Conservation (phyloP, 805 yeast species). For the Yarrowia keelungensis region DNA sequence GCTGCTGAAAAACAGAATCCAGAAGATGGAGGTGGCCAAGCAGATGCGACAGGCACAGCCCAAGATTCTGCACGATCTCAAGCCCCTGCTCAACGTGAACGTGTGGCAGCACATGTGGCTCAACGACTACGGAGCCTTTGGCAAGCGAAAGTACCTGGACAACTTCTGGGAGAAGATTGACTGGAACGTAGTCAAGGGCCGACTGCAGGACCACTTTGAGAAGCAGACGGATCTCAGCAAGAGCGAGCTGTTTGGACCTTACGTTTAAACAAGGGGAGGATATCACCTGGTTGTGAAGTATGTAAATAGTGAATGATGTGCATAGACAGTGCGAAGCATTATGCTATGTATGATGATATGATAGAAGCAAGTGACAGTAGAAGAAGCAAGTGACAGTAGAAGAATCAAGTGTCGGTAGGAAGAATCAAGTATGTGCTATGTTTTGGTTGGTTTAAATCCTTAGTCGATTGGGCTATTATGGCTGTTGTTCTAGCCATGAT, state of each 20-base stretch:
- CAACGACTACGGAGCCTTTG: slow-evolving; percentile 81
- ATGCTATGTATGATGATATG: slow-evolving; percentile 13
- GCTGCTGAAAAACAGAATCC: slow-evolving; percentile 23
- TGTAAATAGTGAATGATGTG: slow-evolving; percentile 29
- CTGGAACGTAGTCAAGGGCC: slow-evolving; percentile 62
- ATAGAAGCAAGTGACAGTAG: not conserved
- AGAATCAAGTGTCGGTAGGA: too few relatives aligned
- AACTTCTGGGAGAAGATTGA: slow-evolving; percentile 80
- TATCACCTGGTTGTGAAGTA: slow-evolving; percentile 2
- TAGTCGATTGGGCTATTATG: too few relatives aligned
- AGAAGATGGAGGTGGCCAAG: slow-evolving; percentile 32
- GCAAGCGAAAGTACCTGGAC: slow-evolving; percentile 72
- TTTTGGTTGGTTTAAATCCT: too few relatives aligned
- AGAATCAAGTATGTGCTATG: too few relatives aligned
- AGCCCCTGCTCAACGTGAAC: slow-evolving; percentile 75
- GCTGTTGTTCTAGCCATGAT: too few relatives aligned
- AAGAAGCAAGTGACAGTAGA: too few relatives aligned
- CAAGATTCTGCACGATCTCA: slow-evolving; percentile 37
- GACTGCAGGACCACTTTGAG: slow-evolving; percentile 33
- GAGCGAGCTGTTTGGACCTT: slow-evolving; percentile 37
- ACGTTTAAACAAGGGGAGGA: slow-evolving; percentile 14
- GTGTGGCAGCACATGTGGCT: slow-evolving; percentile 88
- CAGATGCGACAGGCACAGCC: slow-evolving; percentile 38
- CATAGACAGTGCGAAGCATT: slow-evolving; percentile 13
- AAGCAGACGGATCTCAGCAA: slow-evolving; percentile 31